Evolutionary conservation across 106 monocot genomes (phyloP).

Genomic region (Amphibolis antarctica): DNA sequence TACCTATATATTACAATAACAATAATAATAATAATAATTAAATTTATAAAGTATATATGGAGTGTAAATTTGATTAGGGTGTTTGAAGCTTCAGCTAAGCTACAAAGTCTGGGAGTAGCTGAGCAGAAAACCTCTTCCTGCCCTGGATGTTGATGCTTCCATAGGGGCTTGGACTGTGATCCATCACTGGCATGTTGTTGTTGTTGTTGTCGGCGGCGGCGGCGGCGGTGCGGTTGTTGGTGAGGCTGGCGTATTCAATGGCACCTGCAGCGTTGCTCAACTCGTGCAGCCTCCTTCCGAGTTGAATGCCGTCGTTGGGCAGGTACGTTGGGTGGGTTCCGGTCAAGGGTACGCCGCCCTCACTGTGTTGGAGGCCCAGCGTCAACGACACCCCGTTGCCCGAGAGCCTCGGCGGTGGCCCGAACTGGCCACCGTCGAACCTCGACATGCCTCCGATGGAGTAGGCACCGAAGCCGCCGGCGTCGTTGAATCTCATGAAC

Average conservation of each 20-base stretch:
- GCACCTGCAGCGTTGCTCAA: constrained; percentile 8
- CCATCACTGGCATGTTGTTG: constrained; percentile 7
- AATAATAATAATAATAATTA: no score
- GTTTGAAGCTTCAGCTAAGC: constrained; percentile 21
- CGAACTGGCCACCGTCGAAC: constrained; percentile 43
- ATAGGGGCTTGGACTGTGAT: constrained; percentile 31
- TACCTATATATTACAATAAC: no score
- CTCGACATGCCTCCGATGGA: constrained; percentile 33
- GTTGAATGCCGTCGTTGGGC: constrained; percentile 11
- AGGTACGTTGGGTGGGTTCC: constrained; percentile 32
- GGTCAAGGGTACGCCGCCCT: constrained; percentile 25
- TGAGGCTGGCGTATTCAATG: constrained; percentile 15
- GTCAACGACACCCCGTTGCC: constrained; percentile 56
- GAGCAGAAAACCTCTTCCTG: constrained; percentile 62
- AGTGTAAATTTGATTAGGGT: no score
- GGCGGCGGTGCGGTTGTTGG: constrained; percentile 6
- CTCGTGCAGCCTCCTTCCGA: constrained; percentile 30
- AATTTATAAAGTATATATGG: no score
- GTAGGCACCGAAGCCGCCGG: constrained; percentile 13
- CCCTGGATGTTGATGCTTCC: constrained; percentile 53
- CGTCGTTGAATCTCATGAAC: constrained; percentile 40
- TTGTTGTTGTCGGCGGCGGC: no score
- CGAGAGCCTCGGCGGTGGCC: constrained; percentile 17
- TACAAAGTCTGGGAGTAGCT: constrained; percentile 51
- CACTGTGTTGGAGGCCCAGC: constrained; percentile 52